These are phyloP conservation scores for Cyclocybe aegerita DNA, from an alignment of 768 basidiomycete species.

Conservation along the genomic window DNA sequence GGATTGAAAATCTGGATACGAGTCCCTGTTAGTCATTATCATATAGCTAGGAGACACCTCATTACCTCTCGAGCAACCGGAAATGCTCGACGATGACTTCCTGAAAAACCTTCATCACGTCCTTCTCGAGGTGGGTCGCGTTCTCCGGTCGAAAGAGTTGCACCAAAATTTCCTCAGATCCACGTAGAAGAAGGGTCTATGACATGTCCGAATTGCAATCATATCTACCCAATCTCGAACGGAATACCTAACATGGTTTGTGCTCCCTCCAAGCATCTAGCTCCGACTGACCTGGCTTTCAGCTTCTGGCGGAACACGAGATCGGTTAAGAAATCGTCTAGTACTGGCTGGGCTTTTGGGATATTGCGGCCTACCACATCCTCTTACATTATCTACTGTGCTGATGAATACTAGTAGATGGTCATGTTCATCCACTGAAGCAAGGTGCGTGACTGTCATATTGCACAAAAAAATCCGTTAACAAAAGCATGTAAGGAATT, in stretches of 20 bases:
- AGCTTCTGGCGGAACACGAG: constrained; percentile 74
- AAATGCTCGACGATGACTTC: constrained; percentile 80
- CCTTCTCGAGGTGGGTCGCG: constrained; percentile 75
- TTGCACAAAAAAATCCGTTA: too few relatives aligned
- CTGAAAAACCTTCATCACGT: constrained; percentile 87
- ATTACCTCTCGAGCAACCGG: constrained; percentile 72
- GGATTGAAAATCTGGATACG: neutral
- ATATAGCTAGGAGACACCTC: constrained; percentile 82
- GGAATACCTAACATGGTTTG: constrained; percentile 98
- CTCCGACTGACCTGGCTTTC: too few relatives aligned
- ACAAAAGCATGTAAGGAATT: too few relatives aligned
- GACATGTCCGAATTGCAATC: constrained; percentile 90
- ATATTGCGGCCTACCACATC: too few relatives aligned
- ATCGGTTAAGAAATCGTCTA: constrained; percentile 46
- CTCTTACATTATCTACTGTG: too few relatives aligned
- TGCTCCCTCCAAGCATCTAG: too few relatives aligned
- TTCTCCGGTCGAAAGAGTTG: neutral
- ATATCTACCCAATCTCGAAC: constrained; percentile 86
- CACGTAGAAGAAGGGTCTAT: constrained; percentile 91
- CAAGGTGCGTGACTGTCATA: too few relatives aligned
- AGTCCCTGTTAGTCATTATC: neutral
- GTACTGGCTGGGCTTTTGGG: neutral
- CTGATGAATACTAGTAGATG: too few relatives aligned
- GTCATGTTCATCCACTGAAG: too few relatives aligned
- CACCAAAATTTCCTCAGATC: constrained; percentile 48